Base-by-base conservation (phyloP, 352 stramenopile species). In the Globisporangium uncinulatum region DNA sequence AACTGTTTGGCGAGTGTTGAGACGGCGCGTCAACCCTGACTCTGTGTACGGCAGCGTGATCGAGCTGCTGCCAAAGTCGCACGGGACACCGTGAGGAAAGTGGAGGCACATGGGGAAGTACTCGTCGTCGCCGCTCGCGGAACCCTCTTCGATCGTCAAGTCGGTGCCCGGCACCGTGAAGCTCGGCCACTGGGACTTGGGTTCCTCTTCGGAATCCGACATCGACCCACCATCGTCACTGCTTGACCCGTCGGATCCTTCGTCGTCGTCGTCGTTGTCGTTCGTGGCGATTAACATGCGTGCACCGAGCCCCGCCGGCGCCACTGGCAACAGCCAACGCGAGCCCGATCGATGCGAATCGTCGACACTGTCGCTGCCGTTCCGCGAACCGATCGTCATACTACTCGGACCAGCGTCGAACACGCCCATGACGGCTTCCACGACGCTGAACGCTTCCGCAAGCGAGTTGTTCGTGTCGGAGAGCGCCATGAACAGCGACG, bases 281-380 rank as follows among this genome's bases (percentile, higher is more conserved):
- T 34, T 36, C 13, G 19, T 46, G 17, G 32, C 10, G 20, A 55
- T 45, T 5, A 55, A 37, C 50, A 46, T 19, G 17, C 36, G 34
- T 17, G 45, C 11, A 3, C 19, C 20, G 45, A 51, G 11, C 45
- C 9, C 45, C 24, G 39, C n/a, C 39, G 39, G 10, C 39, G 39
- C 6, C 14, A 29, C 24, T 29, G 10, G 39, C 13, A 44, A 4
- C 39, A 44, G 39, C 39, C 39, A 44, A 6, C 13, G 13, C 39
- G 39, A 1, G 39, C 13, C n/a, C 39, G 39, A 44, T 13, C 39
- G 15, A 11, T 1, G 6, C 10, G 29, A 20, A 66, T 63, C 24
- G 60, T 66, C 52, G 52, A 59, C 32, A 66, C 69, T 62, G 62
- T 73, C 24, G 62, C 6, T 36, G 34, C 24, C 29, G 7, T 54